Conservation (phyloP, 371 early-diverging fungal species). For the Rhizopus stolonifer region DNA sequence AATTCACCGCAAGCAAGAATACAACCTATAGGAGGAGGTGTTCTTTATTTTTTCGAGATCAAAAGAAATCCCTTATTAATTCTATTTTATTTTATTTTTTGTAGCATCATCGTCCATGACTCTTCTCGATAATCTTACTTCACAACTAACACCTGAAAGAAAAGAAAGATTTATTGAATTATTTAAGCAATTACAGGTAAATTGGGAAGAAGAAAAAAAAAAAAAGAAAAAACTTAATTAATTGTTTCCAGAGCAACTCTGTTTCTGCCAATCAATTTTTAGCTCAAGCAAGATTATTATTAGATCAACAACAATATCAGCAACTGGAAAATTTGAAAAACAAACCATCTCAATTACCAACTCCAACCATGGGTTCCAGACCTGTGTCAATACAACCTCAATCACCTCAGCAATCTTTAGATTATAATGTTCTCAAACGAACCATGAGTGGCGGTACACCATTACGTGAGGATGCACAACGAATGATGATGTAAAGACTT, state of each 20-base stretch:
- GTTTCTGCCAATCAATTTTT: slow-evolving; percentile 41
- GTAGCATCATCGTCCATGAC: slow-evolving; percentile 24
- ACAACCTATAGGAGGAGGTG: not conserved
- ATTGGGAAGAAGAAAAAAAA: not conserved
- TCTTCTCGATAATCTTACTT: slow-evolving; percentile 37
- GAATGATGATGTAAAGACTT: slow-evolving; percentile 17
- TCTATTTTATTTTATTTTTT: not conserved
- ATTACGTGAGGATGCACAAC: slow-evolving; percentile 29
- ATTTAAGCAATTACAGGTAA: slow-evolving; percentile 41
- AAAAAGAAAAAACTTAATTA: not conserved
- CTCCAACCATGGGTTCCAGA: slow-evolving; percentile 2
- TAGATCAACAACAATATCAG: slow-evolving; percentile 46
- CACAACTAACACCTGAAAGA: slow-evolving; percentile 38
- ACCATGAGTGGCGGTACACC: slow-evolving; percentile 29
- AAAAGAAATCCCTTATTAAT: not conserved
- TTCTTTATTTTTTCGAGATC: not conserved
- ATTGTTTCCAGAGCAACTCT: slow-evolving; percentile 21
- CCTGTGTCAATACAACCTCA: slow-evolving; percentile 9
- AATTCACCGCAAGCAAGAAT: not conserved
- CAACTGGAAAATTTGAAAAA: slow-evolving; percentile 46
- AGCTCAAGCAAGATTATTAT: slow-evolving; percentile 33
- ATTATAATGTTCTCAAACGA: slow-evolving; percentile 11
- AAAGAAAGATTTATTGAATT: slow-evolving; percentile 38
- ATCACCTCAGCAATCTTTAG: slow-evolving; percentile 9
- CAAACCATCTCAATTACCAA: slow-evolving; percentile 20